Evolutionary conservation across 257 asterid genomes (phyloP).

Genomic region (Solanum medicagineum): DNA sequence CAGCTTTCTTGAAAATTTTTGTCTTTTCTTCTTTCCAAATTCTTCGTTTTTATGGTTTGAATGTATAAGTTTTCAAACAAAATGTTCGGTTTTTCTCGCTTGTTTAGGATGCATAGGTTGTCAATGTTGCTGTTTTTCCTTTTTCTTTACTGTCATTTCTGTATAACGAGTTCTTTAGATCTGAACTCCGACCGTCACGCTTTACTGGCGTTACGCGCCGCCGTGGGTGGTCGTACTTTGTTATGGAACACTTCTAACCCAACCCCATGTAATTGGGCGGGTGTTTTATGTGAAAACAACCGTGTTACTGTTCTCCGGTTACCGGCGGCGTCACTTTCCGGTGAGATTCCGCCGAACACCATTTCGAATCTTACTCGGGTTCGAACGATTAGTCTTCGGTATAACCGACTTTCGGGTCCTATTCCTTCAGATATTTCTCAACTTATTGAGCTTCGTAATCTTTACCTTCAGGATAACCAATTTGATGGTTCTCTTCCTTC

Average conservation of each 20-base stretch:
- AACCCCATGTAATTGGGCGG: slow-evolving; percentile 64
- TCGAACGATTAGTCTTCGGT: slow-evolving; percentile 64
- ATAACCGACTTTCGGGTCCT: slow-evolving; percentile 55
- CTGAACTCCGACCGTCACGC: slow-evolving; percentile 48
- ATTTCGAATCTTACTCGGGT: slow-evolving; percentile 38
- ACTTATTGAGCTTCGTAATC: slow-evolving; percentile 41
- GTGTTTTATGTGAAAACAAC: slow-evolving; percentile 44
- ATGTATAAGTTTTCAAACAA: neutral
- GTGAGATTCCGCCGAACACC: slow-evolving; percentile 32
- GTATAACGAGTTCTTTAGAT: slow-evolving; percentile 25
- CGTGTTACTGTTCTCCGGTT: slow-evolving; percentile 61
- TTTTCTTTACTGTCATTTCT: slow-evolving; percentile 11
- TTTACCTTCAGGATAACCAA: slow-evolving; percentile 59
- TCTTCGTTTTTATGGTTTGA: neutral
- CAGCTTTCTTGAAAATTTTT: neutral
- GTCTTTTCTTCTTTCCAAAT: neutral
- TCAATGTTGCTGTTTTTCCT: slow-evolving; percentile 10
- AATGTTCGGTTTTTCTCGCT: slow-evolving; percentile 2
- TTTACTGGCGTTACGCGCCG: slow-evolving; percentile 48
- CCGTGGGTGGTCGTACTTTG: slow-evolving; percentile 59
- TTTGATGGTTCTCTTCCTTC: slow-evolving; percentile 38
- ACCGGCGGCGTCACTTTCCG: slow-evolving; percentile 62
- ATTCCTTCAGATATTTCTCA: slow-evolving; percentile 44
- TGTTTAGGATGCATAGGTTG: neutral
- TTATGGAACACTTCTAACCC: slow-evolving; percentile 42